phyloP scores from a whole-genome alignment of 2,329 filamentous ascomycete species.

The Alternaria conjuncta region DNA sequence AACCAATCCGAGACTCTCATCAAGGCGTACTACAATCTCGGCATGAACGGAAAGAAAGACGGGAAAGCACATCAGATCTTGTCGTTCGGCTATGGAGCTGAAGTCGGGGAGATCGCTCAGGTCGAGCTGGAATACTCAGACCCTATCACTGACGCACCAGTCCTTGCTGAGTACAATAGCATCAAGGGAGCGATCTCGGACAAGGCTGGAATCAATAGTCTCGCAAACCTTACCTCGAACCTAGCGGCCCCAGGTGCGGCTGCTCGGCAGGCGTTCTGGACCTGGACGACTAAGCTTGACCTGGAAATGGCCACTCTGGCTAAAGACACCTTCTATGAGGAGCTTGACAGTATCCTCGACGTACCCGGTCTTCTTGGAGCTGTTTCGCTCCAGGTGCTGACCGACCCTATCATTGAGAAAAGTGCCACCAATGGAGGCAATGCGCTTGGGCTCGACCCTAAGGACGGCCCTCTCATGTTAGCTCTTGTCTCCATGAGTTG shows the following conservation, averaged over 20 bases:
- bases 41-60: constrained; percentile 28
- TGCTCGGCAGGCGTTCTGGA: constrained; percentile 32
- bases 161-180: constrained; percentile 35
- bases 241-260: constrained; percentile 2
- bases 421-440: constrained; percentile 28
- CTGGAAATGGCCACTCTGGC: constrained; percentile 22
- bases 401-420: constrained; percentile 25
- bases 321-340: constrained; percentile 32
- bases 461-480: constrained; percentile 28
- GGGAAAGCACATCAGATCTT: constrained; percentile 36
- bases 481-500: constrained; percentile 26
- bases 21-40: constrained; percentile 35
- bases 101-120: constrained; percentile 11
- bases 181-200: constrained; percentile 24
- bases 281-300: constrained; percentile 35
- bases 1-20: constrained; percentile 25
- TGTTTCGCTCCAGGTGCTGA: constrained; percentile 37
- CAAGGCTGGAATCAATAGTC: constrained; percentile 22
- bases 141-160: constrained; percentile 28
- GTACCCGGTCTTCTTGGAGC: constrained; percentile 25
- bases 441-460: constrained; percentile 33
- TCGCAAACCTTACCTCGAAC: constrained; percentile 24
- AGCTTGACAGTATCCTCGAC: constrained; percentile 24
- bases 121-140: constrained; percentile 34
- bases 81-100: constrained; percentile 26